Evolutionary conservation across 192 early-diverging fungal species (phyloP).

Genomic region (Coemansia sp.): DNA sequence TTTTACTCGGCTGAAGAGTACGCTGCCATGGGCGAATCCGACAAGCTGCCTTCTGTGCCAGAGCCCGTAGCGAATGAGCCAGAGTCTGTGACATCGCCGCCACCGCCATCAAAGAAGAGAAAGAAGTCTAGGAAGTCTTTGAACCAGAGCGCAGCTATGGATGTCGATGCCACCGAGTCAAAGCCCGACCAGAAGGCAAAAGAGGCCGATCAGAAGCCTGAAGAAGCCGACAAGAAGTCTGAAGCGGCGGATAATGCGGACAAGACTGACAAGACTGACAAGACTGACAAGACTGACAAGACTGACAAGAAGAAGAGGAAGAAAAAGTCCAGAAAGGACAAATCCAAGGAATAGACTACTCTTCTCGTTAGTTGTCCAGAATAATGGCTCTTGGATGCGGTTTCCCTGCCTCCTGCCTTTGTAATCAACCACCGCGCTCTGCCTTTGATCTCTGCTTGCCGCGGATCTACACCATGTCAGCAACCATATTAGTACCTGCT

Average conservation of each 20-base stretch:
- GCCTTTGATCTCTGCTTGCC: neutral
- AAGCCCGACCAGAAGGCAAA: no score
- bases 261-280: conserved; percentile 15
- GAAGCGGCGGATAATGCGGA: neutral
- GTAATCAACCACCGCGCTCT: no score
- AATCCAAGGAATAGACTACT: neutral
- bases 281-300: conserved; percentile 12
- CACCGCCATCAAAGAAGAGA: conserved; percentile 2
- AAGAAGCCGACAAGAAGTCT: no score
- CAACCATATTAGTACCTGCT: no score
- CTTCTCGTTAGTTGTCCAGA: neutral
- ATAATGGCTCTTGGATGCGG: neutral
- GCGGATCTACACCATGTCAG: no score
- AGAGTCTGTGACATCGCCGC: neutral
- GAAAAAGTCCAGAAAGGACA: conserved; percentile 9
- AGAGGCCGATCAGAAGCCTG: no score
- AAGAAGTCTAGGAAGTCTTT: conserved; percentile 3
- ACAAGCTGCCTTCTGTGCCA: neutral
- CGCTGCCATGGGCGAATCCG: neutral
- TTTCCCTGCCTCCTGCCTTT: no score
- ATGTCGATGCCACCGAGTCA: conserved; percentile 3
- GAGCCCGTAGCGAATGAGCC: neutral
- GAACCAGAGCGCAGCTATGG: neutral
- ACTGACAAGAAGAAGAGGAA: conserved; percentile 10
- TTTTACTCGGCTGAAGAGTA: conserved; percentile 47